Conservation (phyloP, 2,329 filamentous ascomycete species). For the Raffaelea albimanens region DNA sequence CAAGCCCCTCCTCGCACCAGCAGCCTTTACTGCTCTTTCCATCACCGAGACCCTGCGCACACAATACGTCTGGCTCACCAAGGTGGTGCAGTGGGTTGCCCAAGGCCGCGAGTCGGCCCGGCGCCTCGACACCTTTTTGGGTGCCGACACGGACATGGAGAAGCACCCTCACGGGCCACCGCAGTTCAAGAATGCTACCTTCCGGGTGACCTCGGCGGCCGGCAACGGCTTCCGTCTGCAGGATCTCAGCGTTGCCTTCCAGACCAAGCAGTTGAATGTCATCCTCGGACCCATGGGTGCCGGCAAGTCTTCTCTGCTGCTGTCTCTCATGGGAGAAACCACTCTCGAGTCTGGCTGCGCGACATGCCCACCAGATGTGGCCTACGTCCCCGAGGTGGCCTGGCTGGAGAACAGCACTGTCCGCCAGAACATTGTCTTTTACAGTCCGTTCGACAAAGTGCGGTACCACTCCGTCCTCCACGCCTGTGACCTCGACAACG, state of each 20-base stretch:
- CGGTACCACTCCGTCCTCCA: constrained; percentile 75
- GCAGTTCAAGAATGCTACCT: constrained; percentile 18
- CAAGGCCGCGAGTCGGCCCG: constrained; percentile 20
- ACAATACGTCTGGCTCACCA: constrained; percentile 14
- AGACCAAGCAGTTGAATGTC: constrained; percentile 20
- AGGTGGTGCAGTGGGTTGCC: constrained; percentile 16
- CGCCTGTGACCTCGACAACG: constrained; percentile 76
- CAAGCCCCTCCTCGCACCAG: constrained; percentile 8
- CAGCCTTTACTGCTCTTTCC: constrained; percentile 15
- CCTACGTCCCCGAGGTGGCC: constrained; percentile 25
- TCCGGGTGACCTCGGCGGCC: constrained; percentile 4
- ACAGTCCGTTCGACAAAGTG: constrained; percentile 53
- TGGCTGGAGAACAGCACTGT: constrained; percentile 62
- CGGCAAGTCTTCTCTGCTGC: constrained; percentile 23
- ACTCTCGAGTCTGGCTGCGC: constrained; percentile 14
- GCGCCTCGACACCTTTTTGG: constrained; percentile 22
- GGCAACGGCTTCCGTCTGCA: constrained; percentile 16
- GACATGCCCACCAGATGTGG: constrained; percentile 20
- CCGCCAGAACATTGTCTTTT: constrained; percentile 21
- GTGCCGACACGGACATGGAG: constrained; percentile 13
- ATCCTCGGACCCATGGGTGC: constrained; percentile 22
- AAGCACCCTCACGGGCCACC: constrained; percentile 19
- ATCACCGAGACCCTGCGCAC: constrained; percentile 14
- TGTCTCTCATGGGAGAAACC: constrained; percentile 20
- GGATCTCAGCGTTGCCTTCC: constrained; percentile 13